Conservation (phyloP, 768 basidiomycete species). For the Saitozyma podzolica region DNA sequence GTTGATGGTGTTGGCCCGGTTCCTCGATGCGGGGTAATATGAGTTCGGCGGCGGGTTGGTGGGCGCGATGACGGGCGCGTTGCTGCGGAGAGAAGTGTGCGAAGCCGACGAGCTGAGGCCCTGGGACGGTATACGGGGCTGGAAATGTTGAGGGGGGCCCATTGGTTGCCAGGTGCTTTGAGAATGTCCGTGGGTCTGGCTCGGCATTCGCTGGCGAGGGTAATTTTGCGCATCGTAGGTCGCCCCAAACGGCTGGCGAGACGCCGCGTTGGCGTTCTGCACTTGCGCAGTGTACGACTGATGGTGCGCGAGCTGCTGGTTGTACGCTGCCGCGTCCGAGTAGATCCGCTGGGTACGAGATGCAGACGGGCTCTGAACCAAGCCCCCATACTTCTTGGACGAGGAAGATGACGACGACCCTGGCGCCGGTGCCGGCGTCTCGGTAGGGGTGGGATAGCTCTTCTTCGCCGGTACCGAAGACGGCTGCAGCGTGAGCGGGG, state of each 20-base stretch:
- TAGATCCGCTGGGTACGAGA: conserved; percentile 81
- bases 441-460: conserved; percentile 6
- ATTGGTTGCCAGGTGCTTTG: conserved; percentile 31
- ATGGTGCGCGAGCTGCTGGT: conserved; percentile 90
- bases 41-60: conserved; percentile 66
- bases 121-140: conserved; percentile 45
- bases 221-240: conserved; percentile 45
- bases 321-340: conserved; percentile 89
- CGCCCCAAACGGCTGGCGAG: conserved; percentile 25
- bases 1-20: conserved; percentile 88
- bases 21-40: conserved; percentile 61
- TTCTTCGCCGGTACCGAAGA: conserved; percentile 19
- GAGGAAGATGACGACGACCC: conserved; percentile 19
- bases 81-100: conserved; percentile 16
- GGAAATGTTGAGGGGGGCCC: conserved; percentile 28
- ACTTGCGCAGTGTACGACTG: conserved; percentile 88
- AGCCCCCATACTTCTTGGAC: conserved; percentile 69
- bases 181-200: conserved; percentile 53
- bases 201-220: conserved; percentile 7
- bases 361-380: conserved; percentile 72
- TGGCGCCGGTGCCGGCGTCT: conserved; percentile 1
- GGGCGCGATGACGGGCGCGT: conserved; percentile 21
- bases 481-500: conserved; percentile 8
- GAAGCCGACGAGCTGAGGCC: conserved; percentile 27
- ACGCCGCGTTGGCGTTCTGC: conserved; percentile 53